A percentile compares a stretch with the other conserved stretches of the same genome.
phyloP scores from a whole-genome alignment of 1,284 basidiomycete genomes.

The Ganoderma multipileum region DNA sequence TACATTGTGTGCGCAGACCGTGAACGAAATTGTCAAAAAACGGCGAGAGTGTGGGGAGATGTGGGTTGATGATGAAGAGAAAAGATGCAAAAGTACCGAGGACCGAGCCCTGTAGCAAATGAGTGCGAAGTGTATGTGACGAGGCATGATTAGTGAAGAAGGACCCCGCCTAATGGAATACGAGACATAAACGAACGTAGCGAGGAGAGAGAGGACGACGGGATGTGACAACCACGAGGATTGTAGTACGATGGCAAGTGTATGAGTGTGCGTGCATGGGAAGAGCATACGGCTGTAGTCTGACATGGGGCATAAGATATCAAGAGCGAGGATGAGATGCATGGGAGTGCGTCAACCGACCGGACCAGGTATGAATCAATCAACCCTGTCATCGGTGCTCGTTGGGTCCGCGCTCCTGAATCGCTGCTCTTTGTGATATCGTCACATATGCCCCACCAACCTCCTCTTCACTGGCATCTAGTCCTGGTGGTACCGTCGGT shows the following conservation, averaged over 20 bases:
- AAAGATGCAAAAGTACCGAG: conserved; percentile 30
- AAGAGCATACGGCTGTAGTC: conserved; percentile 30
- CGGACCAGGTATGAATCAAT: conserved; percentile 12
- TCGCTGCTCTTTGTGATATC: conserved; percentile 72
- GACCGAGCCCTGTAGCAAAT: conserved; percentile 30
- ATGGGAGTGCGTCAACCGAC: conserved; percentile 25
- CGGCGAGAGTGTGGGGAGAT: conserved; percentile 25
- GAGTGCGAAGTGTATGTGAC: conserved; percentile 26
- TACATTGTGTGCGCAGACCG: conserved; percentile 34
- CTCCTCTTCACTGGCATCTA: conserved; percentile 63
- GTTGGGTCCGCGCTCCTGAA: conserved; percentile 34
- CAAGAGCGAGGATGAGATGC: conserved; percentile 30
- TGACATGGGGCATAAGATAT: conserved; percentile 38
- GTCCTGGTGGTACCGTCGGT: conserved; percentile 72
- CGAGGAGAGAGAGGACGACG: conserved; percentile 30
- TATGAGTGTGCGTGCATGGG: conserved; percentile 30
- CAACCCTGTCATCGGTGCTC: conserved; percentile 26
- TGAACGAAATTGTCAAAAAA: conserved; percentile 27
- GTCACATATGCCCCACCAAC: conserved; percentile 84
- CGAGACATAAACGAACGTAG: conserved; percentile 26
- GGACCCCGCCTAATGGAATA: conserved; percentile 27
- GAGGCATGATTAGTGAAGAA: conserved; percentile 31
- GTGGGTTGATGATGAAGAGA: conserved; percentile 23
- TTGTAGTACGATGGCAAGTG: conserved; percentile 33
- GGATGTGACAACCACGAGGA: conserved; percentile 30